Conservation (phyloP, 495 filamentous ascomycete genomes). For the Xylaria grammica region DNA sequence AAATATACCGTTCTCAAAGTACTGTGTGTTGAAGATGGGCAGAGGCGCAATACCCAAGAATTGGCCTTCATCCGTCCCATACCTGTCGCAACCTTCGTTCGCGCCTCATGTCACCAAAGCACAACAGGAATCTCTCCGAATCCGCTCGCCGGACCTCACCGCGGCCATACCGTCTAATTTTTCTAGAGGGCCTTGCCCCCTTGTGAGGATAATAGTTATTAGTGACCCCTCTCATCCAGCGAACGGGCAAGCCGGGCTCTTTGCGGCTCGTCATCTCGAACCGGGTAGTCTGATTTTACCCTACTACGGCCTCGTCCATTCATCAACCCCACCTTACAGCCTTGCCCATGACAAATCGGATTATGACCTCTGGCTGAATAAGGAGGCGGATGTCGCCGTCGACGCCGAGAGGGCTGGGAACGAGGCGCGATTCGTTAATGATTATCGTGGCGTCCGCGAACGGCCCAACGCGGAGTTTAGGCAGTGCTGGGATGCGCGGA, state of each 20-base stretch:
- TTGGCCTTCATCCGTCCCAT: conserved; percentile 62
- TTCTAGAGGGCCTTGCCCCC: conserved; percentile 47
- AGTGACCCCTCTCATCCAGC: conserved; percentile 63
- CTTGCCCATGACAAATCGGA: conserved; percentile 54
- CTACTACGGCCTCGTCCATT: conserved; percentile 70
- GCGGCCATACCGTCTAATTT: conserved; percentile 44
- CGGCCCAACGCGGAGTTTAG: conserved; percentile 67
- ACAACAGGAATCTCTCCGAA: conserved; percentile 44
- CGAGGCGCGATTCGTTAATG: conserved; percentile 75
- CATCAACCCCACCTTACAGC: conserved; percentile 35
- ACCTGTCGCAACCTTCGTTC: conserved; percentile 57
- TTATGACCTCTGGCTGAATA: conserved; percentile 71
- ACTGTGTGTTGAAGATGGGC: conserved; percentile 24
- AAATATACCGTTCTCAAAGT: background rate
- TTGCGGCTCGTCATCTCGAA: conserved; percentile 60
- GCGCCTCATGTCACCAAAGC: conserved; percentile 48
- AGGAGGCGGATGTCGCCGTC: conserved; percentile 62
- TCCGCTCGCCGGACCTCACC: conserved; percentile 35
- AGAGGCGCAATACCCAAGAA: conserved; percentile 48
- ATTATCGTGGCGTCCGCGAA: conserved; percentile 67
- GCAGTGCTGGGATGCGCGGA: conserved; percentile 55
- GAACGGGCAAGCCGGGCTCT: conserved; percentile 66
- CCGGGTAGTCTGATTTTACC: conserved; percentile 65
- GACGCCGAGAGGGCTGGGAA: conserved; percentile 68
- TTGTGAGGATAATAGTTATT: conserved; percentile 62